Base-by-base conservation (phyloP, 2,329 filamentous ascomycete genomes). In the Trichoderma sp. region DNA sequence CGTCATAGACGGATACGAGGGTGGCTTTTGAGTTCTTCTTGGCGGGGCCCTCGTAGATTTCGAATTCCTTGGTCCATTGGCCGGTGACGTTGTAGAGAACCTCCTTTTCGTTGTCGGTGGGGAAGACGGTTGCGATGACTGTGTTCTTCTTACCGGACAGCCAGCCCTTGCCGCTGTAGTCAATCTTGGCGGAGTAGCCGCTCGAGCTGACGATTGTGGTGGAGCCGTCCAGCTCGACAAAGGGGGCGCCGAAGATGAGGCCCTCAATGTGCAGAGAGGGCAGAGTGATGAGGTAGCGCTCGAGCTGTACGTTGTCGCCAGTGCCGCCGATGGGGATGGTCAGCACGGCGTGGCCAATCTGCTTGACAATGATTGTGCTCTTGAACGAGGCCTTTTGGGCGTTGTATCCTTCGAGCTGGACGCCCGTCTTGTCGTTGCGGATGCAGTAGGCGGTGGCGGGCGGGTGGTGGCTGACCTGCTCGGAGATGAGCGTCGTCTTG, bases 361-460 rank as follows among this genome's bases (percentile, higher is more conserved):
- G 93, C 85, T 96, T 97, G 77, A 99, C 91, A 76, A 95, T 92
- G 80, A 98, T 97, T 56, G 95, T 97, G 74, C 91, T 91, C 72
- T 92, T 92, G 81, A 99, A 97, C 19, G 93, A 96, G 4, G 95
- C 94, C 80, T 97, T 98, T 78, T 98, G 96, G 19, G 92, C 95
- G 77, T 98, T 97, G 83, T 97, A 97, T 65, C 95, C 95, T 83
- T 91, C 84, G n/a, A 91, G 82, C 76, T 86, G 85, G 61, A 98
- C 89, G 70, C 94, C 93, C 71, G 96, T 89, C 77, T 93, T 88
- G 72, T 91, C 83, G 81, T 99, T 98, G 81, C 89, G 91, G 79
- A 98, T 97, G 78, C 89, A 91, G 83, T 98, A 99, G 55, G 95
- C 96, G 1, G 95, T 99, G 43, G 94, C 93, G 2, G 96, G 95